These are phyloP conservation scores for Penicillium verhagenii DNA, from an alignment of 495 filamentous ascomycete species.

Conservation along the genomic window DNA sequence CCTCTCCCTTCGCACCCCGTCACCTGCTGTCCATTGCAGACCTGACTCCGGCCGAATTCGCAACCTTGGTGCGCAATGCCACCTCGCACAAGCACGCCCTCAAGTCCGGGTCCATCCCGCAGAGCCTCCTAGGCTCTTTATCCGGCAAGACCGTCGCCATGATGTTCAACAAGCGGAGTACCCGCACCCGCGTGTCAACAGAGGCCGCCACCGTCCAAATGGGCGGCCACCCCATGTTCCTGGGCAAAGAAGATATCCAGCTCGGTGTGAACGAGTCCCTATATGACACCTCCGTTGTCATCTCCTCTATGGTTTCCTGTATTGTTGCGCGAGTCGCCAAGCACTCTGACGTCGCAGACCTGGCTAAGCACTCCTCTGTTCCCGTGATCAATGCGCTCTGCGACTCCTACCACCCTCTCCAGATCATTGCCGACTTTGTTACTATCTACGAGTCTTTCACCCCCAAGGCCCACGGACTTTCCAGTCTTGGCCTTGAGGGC, in stretches of 20 bases:
- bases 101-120: constrained; percentile 67
- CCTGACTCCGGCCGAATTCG: constrained; percentile 74
- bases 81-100: constrained; percentile 69
- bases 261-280: constrained; percentile 93
- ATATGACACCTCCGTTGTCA: constrained; percentile 81
- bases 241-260: constrained; percentile 93
- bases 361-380: constrained; percentile 78
- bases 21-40: constrained; percentile 92
- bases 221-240: constrained; percentile 93
- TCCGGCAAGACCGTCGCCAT: constrained; percentile 84
- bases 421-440: constrained; percentile 88
- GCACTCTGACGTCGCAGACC: constrained; percentile 75
- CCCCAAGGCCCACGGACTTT: constrained; percentile 36
- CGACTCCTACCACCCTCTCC: constrained; percentile 85
- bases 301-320: constrained; percentile 88
- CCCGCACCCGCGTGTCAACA: constrained; percentile 87
- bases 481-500: constrained; percentile 69
- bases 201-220: constrained; percentile 80
- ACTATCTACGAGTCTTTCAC: constrained; percentile 80
- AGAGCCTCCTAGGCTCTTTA: constrained; percentile 53
- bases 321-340: constrained; percentile 86
- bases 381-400: constrained; percentile 95
- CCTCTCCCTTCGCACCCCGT: constrained; percentile 58
- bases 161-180: constrained; percentile 94
- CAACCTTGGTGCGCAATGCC: constrained; percentile 78